These are phyloP conservation scores for Prosopis cineraria DNA, from an alignment of 306 rosid species.

Conservation along the genomic window DNA sequence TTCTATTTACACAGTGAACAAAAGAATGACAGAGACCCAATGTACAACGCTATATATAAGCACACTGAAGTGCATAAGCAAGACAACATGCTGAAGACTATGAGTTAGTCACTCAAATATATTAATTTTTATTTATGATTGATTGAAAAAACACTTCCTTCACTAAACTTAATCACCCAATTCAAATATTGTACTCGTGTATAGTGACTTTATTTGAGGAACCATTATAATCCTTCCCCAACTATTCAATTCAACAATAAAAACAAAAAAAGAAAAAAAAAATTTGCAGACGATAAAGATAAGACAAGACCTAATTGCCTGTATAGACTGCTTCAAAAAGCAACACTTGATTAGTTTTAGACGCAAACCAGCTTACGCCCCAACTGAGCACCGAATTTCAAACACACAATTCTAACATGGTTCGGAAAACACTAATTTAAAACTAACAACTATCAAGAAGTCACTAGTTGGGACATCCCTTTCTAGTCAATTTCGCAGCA, in stretches of 20 bases:
- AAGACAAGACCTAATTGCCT: not conserved
- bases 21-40: conserved; percentile 1
- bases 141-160: conserved; percentile 5
- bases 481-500: conserved; percentile 3
- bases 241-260: conserved; percentile 19
- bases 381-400: not conserved
- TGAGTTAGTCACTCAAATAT: not conserved
- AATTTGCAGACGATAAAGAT: not conserved
- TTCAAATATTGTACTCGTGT: not conserved
- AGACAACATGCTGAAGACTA: not conserved
- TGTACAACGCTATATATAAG: not conserved
- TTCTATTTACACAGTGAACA: conserved; percentile 13
- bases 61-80: not conserved
- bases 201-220: not conserved
- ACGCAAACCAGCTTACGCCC: not conserved
- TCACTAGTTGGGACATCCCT: not conserved
- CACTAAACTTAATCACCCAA: not conserved
- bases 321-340: conserved; percentile 18
- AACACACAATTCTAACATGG: not conserved
- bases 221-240: not conserved
- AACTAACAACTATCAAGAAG: not conserved
- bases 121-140: not conserved
- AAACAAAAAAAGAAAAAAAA: not conserved
- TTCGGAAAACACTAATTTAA: not conserved
- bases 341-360: not conserved